Base-by-base conservation (phyloP, 768 basidiomycete genomes). In the Boletus tomentosulus region DNA sequence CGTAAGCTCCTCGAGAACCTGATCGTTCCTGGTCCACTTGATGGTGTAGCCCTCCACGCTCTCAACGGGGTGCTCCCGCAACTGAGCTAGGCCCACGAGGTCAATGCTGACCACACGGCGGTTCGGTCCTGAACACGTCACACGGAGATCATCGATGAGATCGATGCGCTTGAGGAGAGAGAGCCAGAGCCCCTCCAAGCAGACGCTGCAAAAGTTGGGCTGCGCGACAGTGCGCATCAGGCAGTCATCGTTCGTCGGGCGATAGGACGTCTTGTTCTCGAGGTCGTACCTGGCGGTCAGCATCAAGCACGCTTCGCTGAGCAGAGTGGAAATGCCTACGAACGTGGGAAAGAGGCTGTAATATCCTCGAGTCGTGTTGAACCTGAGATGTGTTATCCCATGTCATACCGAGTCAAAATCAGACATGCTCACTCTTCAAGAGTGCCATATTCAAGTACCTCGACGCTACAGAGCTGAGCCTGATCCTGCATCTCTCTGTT, bases 201-300 rank as follows among this genome's bases (percentile, higher is more conserved):
- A 92, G 48, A 81, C 83, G 57, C 75, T 81, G 75, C 89, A 91
- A 65, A 91, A 87, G 62, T 86, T 80, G 51, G 87, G 83, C 0
- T 78, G 76, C 28, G 78, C 82, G 39, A 89, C 84, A 50, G 73
- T 71, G 39, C 89, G 86, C 89, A 92, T 91, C 45, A 91, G 80
- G 64, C 89, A 91, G 66, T 84, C 86, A 55, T 88, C 84, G 58
- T 89, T 88, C 3, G 89, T 91, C 4, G 89, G 89, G n/a, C 89
- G 80, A 68, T 86, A 91, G 3, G 80, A 78, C 0, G 86, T 89
- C 48, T 68, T 66, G 60, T 90, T 88, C 50, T 67, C 50, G 37
- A 72, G 66, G 33, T 83, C 75, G 63, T 78, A 89, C 19, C 87
- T 88, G 56, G 19, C 41, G 22, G 25, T 22, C 24, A 0, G 42